These are phyloP conservation scores for Lactifluus pinguis DNA, from an alignment of 768 basidiomycete genomes.

Conservation along the genomic window DNA sequence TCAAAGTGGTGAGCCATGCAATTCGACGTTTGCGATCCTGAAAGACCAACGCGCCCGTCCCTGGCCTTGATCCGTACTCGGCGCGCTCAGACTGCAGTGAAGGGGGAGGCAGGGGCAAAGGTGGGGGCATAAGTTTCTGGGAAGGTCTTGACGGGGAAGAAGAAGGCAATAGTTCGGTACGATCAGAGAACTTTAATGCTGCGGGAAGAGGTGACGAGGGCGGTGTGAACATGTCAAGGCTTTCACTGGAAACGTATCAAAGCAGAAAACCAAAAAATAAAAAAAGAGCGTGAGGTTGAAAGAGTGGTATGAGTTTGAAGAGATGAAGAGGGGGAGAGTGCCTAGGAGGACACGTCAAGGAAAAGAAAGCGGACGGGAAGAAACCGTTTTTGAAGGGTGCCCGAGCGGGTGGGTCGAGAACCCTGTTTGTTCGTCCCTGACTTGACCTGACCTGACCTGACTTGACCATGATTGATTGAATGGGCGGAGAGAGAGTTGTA, in stretches of 20 bases:
- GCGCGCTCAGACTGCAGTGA: background rate
- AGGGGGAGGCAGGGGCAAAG: slow-evolving; percentile 12
- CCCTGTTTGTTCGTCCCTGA: no score
- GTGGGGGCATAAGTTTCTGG: background rate
- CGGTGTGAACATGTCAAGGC: slow-evolving; percentile 29
- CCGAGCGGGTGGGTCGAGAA: no score
- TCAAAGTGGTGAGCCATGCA: slow-evolving; percentile 39
- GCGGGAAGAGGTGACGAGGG: slow-evolving; percentile 33
- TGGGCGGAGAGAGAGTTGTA: no score
- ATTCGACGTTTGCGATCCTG: slow-evolving; percentile 32
- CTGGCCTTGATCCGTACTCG: background rate
- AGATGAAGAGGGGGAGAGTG: no score
- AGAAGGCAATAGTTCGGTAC: background rate
- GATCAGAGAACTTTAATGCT: slow-evolving; percentile 8
- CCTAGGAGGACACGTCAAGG: no score
- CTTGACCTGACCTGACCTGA: no score
- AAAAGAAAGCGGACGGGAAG: no score
- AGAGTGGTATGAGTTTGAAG: background rate
- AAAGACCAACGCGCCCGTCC: background rate
- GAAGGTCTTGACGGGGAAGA: background rate
- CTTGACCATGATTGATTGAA: no score
- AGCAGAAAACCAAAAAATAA: background rate
- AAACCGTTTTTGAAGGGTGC: no score
- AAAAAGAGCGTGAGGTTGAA: slow-evolving; percentile 12
- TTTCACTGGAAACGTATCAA: background rate